Percentiles rank a stretch among this genome's conserved stretches.
These are phyloP conservation scores for Fusarium tjaetaba DNA, from an alignment of 2,329 filamentous ascomycete species.

Conservation along the genomic window DNA sequence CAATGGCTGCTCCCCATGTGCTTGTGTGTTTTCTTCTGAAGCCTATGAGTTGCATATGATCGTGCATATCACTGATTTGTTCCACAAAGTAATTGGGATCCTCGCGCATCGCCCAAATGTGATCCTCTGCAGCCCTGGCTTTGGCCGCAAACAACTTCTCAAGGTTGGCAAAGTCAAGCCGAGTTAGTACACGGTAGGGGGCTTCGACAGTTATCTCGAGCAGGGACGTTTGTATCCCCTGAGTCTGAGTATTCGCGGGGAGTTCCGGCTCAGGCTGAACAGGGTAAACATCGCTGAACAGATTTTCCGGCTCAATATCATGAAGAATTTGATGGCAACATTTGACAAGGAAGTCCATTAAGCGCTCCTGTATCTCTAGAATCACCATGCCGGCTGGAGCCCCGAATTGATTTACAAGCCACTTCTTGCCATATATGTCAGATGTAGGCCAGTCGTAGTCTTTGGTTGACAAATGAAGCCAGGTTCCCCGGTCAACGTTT, in stretches of 20 bases:
- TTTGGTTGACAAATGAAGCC: not conserved
- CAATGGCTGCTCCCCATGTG: not conserved
- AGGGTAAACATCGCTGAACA: fast-evolving
- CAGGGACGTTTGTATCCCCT: fast-evolving
- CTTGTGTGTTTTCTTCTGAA: not conserved
- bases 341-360: not conserved
- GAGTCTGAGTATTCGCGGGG: fast-evolving
- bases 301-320: fast-evolving
- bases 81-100: not conserved
- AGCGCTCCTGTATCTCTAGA: not conserved
- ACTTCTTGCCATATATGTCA: not conserved
- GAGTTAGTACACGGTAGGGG: not conserved
- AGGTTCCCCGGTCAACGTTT: not conserved
- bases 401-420: too few relatives aligned
- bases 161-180: not conserved
- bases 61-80: not conserved
- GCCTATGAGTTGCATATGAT: not conserved
- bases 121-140: not conserved
- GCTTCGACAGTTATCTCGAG: fast-evolving
- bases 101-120: not conserved
- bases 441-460: not conserved
- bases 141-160: not conserved
- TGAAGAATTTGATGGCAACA: not conserved
- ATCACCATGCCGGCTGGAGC: not conserved
- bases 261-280: fast-evolving